Conservation (phyloP, 176 grass and related monocot species). For the Oryza glaberrima region DNA sequence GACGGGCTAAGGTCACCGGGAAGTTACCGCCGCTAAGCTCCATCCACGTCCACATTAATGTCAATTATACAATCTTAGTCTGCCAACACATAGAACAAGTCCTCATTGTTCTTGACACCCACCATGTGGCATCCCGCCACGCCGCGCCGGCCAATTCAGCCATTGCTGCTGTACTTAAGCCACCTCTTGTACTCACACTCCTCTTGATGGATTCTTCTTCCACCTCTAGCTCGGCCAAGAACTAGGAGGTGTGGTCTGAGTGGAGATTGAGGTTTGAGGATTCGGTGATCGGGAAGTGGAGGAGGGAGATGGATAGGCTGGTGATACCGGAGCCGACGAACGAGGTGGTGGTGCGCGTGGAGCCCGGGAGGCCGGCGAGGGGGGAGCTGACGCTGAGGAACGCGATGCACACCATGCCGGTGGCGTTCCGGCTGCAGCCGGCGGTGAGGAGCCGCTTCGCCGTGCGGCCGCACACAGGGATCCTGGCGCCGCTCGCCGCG, state of each 20-base stretch:
- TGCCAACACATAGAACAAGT: conserved; percentile 59
- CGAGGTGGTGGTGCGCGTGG: conserved; percentile 58
- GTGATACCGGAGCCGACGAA: conserved; percentile 71
- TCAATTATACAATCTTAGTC: conserved; percentile 37
- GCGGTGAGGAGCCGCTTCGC: conserved; percentile 50
- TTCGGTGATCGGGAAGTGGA: not conserved
- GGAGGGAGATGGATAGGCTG: conserved; percentile 60
- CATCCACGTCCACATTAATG: conserved; percentile 24
- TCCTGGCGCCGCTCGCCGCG: conserved; percentile 66
- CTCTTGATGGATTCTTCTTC: conserved; percentile 45
- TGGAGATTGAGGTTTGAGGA: not conserved
- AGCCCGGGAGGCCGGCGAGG: conserved; percentile 48
- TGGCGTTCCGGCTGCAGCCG: conserved; percentile 73
- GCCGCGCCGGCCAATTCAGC: conserved; percentile 51
- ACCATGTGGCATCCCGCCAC: conserved; percentile 61
- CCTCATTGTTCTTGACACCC: conserved; percentile 73
- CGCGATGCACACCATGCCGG: conserved; percentile 90
- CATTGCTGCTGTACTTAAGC: conserved; percentile 15
- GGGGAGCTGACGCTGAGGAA: conserved; percentile 65
- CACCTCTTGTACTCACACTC: conserved; percentile 25
- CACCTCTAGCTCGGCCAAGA: conserved; percentile 15
- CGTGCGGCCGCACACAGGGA: conserved; percentile 61
- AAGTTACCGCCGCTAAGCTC: conserved; percentile 50
- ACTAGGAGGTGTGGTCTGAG: not conserved
- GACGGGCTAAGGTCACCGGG: conserved; percentile 31